Evolutionary conservation across 768 basidiomycete species (phyloP).

Genomic region (Nevesoporus exiguus): DNA sequence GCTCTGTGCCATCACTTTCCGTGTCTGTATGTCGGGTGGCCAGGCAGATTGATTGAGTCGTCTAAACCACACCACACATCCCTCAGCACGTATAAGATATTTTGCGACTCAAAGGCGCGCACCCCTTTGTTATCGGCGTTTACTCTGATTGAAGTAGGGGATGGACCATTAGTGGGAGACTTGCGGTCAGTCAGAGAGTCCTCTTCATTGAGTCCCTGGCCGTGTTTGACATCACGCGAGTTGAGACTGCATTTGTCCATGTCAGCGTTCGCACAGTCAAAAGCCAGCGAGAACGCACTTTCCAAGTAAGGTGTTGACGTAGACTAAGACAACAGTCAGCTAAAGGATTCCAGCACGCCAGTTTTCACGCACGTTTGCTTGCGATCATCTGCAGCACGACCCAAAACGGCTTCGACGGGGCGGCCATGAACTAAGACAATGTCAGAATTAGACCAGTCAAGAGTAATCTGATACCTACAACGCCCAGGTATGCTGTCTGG

Average conservation of each 20-base stretch:
- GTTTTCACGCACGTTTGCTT: constrained; percentile 20
- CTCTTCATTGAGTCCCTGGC: constrained; percentile 27
- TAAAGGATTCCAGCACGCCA: neutral
- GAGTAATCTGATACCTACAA: constrained; percentile 15
- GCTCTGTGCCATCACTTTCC: constrained; percentile 4
- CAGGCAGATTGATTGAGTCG: constrained; percentile 16
- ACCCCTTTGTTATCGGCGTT: constrained; percentile 18
- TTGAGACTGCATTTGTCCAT: constrained; percentile 22
- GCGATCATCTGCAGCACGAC: constrained; percentile 27
- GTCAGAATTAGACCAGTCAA: neutral
- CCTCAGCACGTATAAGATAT: neutral
- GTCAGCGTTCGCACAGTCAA: neutral
- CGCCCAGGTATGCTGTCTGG: constrained; percentile 17
- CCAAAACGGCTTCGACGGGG: constrained; percentile 24
- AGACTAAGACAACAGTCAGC: constrained; percentile 19
- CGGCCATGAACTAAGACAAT: constrained; percentile 18
- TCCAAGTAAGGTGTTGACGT: constrained; percentile 27
- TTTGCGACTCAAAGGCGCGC: neutral
- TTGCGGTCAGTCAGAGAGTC: constrained; percentile 12
- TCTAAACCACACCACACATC: constrained; percentile 6
- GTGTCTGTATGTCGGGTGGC: neutral
- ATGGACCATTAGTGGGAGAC: neutral
- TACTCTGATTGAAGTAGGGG: constrained; percentile 12
- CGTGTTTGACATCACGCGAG: constrained; percentile 14
- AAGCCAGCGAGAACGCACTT: constrained; percentile 13